Evolutionary conservation across 176 grass and related monocot genomes (phyloP), one percentile per base, ranked within the genome.

Genomic region (Bonia amplexicaulis): DNA sequence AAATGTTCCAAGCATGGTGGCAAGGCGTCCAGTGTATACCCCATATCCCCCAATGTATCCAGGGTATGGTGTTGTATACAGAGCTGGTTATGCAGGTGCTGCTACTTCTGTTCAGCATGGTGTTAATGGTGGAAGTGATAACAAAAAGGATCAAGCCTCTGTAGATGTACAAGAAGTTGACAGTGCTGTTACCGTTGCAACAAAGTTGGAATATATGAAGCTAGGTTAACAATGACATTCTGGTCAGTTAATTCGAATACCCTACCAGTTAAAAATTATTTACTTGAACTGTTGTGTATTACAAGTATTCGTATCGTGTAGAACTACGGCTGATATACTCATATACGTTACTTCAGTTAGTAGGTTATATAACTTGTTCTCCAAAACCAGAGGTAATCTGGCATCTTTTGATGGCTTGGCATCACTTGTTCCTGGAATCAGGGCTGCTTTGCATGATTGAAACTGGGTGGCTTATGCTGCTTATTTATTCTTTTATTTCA

Each of bases 181-280:
- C 49, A 73, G 19, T 25, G 16, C 78, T 83, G 71, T 77, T 73
- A 53, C 85, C 0, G 11, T 92, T 10, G 31, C 83, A 26, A 17
- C 85, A 64, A 87, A 86, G 80, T 74, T 92, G 14, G 90, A 94
- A 74, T 75, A 84, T 79, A 84, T 92, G 82, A 94, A 90, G 84
- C 77, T 94, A 87, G 90, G 88, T 71, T 87, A 85, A 47, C 87
- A 94, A 94, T 92, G 84, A 94, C 78, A 64, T 87, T 90, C 82
- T 80, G 84, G 85, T 94, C 33, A 73, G 89, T 86, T 59, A 37
- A 42, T 64, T 75, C 52, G 70, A 63, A 81, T 26, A 47, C 55
- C 9, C 6, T 40, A 49, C 23, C 40, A 17, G 77, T 79, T 85
- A 48, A 59, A 76, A 23, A 6, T 33, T 59, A 52, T 16, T 74